Evolutionary conservation across 257 asterid genomes (phyloP).

Genomic region (Ilex asprella): DNA sequence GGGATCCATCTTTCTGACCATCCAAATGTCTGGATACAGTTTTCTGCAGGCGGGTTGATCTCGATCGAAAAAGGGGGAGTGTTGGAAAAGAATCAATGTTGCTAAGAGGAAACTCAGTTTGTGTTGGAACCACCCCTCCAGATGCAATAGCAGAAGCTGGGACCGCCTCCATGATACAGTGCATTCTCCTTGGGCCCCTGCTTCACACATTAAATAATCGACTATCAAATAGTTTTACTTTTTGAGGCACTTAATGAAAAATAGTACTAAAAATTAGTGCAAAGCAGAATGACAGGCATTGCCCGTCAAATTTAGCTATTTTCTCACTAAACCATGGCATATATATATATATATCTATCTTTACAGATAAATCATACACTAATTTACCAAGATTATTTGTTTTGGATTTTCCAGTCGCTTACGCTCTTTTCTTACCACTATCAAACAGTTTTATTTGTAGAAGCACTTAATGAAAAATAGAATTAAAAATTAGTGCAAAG

Average conservation of each 20-base stretch:
- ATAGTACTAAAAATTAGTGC: no score
- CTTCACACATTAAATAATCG: conserved; percentile 5
- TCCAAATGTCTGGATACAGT: conserved; percentile 31
- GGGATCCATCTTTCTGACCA: conserved; percentile 32
- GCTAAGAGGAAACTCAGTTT: conserved; percentile 40
- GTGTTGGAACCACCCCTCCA: conserved; percentile 66
- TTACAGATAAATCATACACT: no score
- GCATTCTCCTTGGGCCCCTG: conserved; percentile 96
- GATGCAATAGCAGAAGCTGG: conserved; percentile 66
- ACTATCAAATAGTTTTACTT: background rate
- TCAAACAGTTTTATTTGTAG: background rate
- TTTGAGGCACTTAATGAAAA: background rate
- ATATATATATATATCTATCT: no score
- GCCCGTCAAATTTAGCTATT: no score
- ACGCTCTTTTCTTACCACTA: no score
- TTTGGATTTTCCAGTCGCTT: no score
- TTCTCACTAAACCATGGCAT: no score
- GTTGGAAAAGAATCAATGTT: conserved; percentile 40
- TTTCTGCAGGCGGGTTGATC: conserved; percentile 37
- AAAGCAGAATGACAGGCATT: no score
- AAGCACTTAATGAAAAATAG: no score
- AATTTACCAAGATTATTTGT: no score
- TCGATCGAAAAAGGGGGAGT: conserved; percentile 38
- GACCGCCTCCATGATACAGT: conserved; percentile 60
- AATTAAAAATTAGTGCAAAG: no score